phyloP scores from a whole-genome alignment of 495 filamentous ascomycete genomes.

The Xylaria venustula region DNA sequence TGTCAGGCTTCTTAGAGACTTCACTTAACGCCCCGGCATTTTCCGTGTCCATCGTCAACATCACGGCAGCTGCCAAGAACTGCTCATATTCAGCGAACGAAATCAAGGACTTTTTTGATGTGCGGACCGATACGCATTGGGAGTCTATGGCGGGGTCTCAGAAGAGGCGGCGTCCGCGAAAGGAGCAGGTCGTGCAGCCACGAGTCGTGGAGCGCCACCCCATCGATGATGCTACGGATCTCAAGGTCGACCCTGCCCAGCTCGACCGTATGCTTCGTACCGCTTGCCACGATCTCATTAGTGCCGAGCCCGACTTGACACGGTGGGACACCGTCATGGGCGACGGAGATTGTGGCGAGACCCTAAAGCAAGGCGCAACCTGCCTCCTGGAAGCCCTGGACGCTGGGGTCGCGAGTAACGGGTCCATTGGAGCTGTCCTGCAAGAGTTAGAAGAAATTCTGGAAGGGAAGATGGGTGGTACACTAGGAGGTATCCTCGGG shows the following conservation, averaged over 20 bases:
- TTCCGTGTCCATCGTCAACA: constrained; percentile 58
- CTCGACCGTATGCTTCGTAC: constrained; percentile 51
- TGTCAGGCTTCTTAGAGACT: constrained; percentile 55
- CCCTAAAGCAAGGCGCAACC: constrained; percentile 49
- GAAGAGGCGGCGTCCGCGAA: constrained; percentile 29
- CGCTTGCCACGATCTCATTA: constrained; percentile 51
- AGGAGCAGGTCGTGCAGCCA: constrained; percentile 43
- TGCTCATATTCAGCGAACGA: constrained; percentile 45
- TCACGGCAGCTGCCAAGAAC: constrained; percentile 46
- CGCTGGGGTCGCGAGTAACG: constrained; percentile 33
- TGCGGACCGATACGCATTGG: constrained; percentile 54
- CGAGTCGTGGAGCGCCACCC: constrained; percentile 28
- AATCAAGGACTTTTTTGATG: constrained; percentile 54
- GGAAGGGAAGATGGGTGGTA: constrained; percentile 60
- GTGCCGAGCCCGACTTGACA: constrained; percentile 58
- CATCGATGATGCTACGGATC: constrained; percentile 37
- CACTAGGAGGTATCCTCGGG: constrained; percentile 58
- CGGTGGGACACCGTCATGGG: constrained; percentile 65
- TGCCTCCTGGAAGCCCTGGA: constrained; percentile 41
- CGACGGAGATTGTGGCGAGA: constrained; percentile 64
- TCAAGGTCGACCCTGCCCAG: constrained; percentile 39
- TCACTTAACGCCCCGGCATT: constrained; percentile 64
- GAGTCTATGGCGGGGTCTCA: constrained; percentile 44
- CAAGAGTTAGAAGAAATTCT: constrained; percentile 55
- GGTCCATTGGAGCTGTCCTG: constrained; percentile 51